phyloP scores from a whole-genome alignment of 2,329 filamentous ascomycete genomes.

The Scolecobasidium constrictum region DNA sequence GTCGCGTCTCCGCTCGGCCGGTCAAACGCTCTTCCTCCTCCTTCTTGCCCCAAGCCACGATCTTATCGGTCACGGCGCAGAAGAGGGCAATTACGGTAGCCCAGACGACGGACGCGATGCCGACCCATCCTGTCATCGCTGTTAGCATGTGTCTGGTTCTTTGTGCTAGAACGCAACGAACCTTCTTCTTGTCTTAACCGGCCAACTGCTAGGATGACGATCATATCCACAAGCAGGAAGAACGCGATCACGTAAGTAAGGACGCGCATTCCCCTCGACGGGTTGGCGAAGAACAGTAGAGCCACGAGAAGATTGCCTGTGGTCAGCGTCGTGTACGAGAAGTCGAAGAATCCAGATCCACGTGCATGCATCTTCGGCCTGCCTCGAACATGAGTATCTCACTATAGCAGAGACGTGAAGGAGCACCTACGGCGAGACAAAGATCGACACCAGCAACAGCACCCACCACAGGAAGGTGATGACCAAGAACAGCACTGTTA shows the following conservation, averaged over 20 bases:
- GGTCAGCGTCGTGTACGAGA: constrained; percentile 71
- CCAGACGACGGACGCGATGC: constrained; percentile 78
- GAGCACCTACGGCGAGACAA: constrained; percentile 58
- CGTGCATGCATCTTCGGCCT: constrained; percentile 67
- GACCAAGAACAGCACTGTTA: constrained; percentile 65
- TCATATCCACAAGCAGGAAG: constrained; percentile 61
- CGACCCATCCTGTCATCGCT: too few species aligned
- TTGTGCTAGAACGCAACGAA: too few species aligned
- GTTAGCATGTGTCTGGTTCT: too few species aligned
- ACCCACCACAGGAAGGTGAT: constrained; percentile 89
- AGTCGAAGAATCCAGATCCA: constrained; percentile 87
- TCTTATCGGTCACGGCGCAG: constrained; percentile 66
- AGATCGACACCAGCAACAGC: constrained; percentile 75
- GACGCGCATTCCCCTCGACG: constrained; percentile 68
- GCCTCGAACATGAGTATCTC: too few species aligned
- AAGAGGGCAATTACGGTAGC: constrained; percentile 69
- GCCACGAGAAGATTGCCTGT: constrained; percentile 64
- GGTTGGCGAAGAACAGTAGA: constrained; percentile 78
- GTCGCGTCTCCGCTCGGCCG: constrained; percentile 74
- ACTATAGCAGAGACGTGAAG: too few species aligned
- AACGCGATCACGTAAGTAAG: constrained; percentile 56
- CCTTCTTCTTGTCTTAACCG: constrained; percentile 73
- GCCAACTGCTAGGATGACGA: constrained; percentile 67
- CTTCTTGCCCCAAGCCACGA: constrained; percentile 81
- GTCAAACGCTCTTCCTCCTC: constrained; percentile 91